Evolutionary conservation across 306 rosid genomes (phyloP).

Genomic region (Datisca glomerata): DNA sequence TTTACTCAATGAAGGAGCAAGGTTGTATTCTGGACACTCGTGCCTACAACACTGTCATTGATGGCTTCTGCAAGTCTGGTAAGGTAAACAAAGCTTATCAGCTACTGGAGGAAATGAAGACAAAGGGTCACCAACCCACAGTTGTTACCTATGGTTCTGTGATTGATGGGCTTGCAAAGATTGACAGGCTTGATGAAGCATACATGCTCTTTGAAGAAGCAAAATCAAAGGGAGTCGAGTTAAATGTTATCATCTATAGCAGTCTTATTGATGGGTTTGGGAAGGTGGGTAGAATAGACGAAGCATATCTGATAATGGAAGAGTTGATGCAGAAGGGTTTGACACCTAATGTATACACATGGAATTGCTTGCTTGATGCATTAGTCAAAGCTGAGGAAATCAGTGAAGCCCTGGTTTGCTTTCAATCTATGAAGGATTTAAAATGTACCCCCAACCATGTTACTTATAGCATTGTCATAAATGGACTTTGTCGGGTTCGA

Average conservation of each 20-base stretch:
- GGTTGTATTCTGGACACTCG: conserved; percentile 71
- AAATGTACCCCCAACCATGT: conserved; percentile 63
- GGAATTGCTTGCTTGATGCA: conserved; percentile 87
- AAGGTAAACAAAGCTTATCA: conserved; percentile 89
- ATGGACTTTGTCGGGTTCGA: conserved; percentile 78
- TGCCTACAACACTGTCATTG: conserved; percentile 70
- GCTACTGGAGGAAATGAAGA: conserved; percentile 83
- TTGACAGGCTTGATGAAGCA: conserved; percentile 93
- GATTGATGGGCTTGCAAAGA: conserved; percentile 84
- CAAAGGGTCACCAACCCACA: conserved; percentile 71
- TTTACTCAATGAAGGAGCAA: conserved; percentile 75
- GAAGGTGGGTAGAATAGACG: conserved; percentile 93
- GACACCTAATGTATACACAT: conserved; percentile 68
- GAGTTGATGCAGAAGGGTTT: conserved; percentile 85
- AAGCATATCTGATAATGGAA: conserved; percentile 83
- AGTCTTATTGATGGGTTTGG: conserved; percentile 93
- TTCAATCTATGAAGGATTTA: conserved; percentile 67
- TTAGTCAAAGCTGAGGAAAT: conserved; percentile 90
- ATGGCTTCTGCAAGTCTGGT: conserved; percentile 86
- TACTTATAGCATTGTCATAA: conserved; percentile 83
- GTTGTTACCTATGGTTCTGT: conserved; percentile 87
- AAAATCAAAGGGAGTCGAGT: conserved; percentile 56
- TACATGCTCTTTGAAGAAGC: conserved; percentile 97
- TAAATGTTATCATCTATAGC: conserved; percentile 63
- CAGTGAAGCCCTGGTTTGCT: conserved; percentile 78